Evolutionary conservation across 768 basidiomycete genomes (phyloP), one percentile per base, ranked within the genome.

Genomic region (Sarcomyxa edulis): DNA sequence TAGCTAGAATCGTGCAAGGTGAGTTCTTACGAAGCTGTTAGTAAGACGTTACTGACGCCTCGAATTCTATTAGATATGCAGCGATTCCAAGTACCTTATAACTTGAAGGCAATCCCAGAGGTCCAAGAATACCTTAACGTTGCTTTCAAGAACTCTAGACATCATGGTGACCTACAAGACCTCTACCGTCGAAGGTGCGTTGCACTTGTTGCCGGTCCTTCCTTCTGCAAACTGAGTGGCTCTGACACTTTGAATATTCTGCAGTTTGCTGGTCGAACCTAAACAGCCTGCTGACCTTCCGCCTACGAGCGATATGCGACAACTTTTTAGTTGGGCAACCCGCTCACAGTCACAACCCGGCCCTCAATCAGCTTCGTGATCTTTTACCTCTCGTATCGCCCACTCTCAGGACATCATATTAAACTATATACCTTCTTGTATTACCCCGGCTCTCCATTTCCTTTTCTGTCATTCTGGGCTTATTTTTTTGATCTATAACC

Each of bases 71-170:
- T 50, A 82, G 91, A 94, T 58, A 87, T 94, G 77, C 90, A 91
- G 60, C 84, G 91, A 16, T 94, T 94, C 66, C 92, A 96, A 58
- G 74, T 79, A 7, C 71, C 81, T 4, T 95, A 88, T 67, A 83
- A 81, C 48, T 73, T 98, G 36, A 88, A 89, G 53, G 84, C 83
- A 45, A 84, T 99, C 7, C 81, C 83, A 3, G 94, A 96, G 59
- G 82, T 92, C 5, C 93, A 97, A 54, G 71, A 76, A 36, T 93
- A 81, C 54, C 66, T 94, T 22, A 74, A 71, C 29, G 67, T 74
- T 27, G 79, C 79, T 20, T 89, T 93, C 46, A 81, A 87, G 51
- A 80, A 77, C 43, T 73, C 86, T 2, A 78, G 74, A 52, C 74
- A 79, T 38, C 82, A 81, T 29, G 85, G 84, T n/a, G 88, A 90